These are phyloP conservation scores for Colletotrichum sp. DNA, from an alignment of 2,329 filamentous ascomycete species.

Conservation along the genomic window DNA sequence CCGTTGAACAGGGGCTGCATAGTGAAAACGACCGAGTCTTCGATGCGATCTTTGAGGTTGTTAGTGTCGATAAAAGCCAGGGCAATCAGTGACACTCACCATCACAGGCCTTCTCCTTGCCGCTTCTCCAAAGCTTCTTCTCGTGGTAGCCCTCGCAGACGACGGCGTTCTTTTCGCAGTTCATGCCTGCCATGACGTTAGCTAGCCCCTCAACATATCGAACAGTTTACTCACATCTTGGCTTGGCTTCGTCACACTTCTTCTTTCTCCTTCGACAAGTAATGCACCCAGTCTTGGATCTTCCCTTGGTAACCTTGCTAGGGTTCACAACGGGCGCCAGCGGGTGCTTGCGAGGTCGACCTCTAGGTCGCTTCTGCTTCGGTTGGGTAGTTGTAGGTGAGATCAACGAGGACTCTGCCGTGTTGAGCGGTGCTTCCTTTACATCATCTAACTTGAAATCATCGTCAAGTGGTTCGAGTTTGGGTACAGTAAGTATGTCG, in stretches of 20 bases:
- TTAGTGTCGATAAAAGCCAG: background rate
- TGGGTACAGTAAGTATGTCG: slow-evolving; percentile 53
- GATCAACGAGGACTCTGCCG: slow-evolving; percentile 17
- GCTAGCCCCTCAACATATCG: background rate
- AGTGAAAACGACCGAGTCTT: slow-evolving; percentile 45
- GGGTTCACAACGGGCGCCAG: slow-evolving; percentile 60
- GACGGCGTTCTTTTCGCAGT: slow-evolving; percentile 93
- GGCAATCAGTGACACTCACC: slow-evolving; percentile 43
- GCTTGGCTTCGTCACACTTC: slow-evolving; percentile 75
- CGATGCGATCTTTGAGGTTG: background rate
- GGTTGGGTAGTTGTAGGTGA: slow-evolving; percentile 26
- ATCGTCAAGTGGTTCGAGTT: slow-evolving; percentile 63
- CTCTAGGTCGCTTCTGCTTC: slow-evolving; percentile 71
- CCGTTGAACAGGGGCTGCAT: slow-evolving; percentile 76
- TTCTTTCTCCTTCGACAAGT: slow-evolving; percentile 74
- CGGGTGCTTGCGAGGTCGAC: slow-evolving; percentile 83
- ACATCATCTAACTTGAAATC: slow-evolving; percentile 59
- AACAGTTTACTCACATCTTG: slow-evolving; percentile 58
- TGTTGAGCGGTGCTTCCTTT: slow-evolving; percentile 45
- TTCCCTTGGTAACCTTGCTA: slow-evolving; percentile 78
- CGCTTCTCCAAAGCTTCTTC: slow-evolving; percentile 86
- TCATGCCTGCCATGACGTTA: slow-evolving; percentile 63
- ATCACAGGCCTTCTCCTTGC: slow-evolving; percentile 77
- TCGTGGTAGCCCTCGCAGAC: slow-evolving; percentile 90
- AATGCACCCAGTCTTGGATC: slow-evolving; percentile 72